Percentiles rank a stretch among this genome's conserved stretches.
Conservation (phyloP, 805 yeast species). For the Kluyveromyces dobzhanskii region DNA sequence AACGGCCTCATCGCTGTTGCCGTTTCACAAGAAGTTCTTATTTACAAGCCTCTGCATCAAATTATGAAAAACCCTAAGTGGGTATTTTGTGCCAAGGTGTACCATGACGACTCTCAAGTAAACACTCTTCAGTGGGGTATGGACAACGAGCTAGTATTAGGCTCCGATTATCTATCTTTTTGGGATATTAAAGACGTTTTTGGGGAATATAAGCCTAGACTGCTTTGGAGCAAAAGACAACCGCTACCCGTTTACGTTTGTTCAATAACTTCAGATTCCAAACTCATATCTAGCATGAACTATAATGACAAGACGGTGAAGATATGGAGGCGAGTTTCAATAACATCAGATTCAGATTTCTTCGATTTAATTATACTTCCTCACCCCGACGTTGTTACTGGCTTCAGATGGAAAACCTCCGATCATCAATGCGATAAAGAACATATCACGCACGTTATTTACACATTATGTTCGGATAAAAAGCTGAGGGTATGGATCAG, state of each 20-base stretch:
- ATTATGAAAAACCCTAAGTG: conserved; percentile 38
- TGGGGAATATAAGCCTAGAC: conserved; percentile 31
- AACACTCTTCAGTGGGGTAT: conserved; percentile 49
- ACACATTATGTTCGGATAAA: conserved; percentile 54
- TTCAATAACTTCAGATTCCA: conserved; percentile 58
- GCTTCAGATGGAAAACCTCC: conserved; percentile 48
- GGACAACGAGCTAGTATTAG: conserved; percentile 49
- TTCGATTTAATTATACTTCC: conserved; percentile 63
- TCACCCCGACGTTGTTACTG: conserved; percentile 53
- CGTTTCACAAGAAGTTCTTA: conserved; percentile 33
- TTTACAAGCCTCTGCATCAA: conserved; percentile 51
- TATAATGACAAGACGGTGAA: conserved; percentile 59
- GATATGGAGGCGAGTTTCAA: conserved; percentile 69
- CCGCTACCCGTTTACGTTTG: conserved; percentile 53
- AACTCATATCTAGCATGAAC: conserved; percentile 56
- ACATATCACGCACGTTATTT: conserved; percentile 44
- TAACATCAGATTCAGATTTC: conserved; percentile 50
- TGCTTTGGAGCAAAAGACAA: conserved; percentile 38
- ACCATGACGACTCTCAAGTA: conserved; percentile 29
- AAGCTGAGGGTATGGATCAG: conserved; percentile 63
- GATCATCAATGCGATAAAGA: conserved; percentile 26
- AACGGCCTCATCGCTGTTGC: conserved; percentile 60
- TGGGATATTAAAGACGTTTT: conserved; percentile 42
- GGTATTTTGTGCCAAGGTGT: conserved; percentile 31
- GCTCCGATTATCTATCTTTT: conserved; percentile 46